Evolutionary conservation across 192 early-diverging fungal genomes (phyloP), one percentile per base, ranked within the genome.

Genomic region (Coemansia umbellata): DNA sequence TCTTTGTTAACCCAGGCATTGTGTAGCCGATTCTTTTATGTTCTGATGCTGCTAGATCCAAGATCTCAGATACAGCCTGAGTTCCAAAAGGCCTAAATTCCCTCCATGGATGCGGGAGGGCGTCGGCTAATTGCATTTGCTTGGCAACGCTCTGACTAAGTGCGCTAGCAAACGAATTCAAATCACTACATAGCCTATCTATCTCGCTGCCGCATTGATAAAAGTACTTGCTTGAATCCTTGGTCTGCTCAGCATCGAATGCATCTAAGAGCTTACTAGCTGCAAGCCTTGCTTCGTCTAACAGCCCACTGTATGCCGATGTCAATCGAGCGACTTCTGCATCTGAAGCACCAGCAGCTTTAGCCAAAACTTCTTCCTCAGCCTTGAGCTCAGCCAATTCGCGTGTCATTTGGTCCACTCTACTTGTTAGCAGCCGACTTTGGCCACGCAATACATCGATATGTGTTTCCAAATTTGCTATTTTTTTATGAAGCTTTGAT

Each of bases 71-170:
- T 3, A 52, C 23, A 27, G 39, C 55, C 6, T 52, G 43, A 3
- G 71, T 30, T 10, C 47, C 47, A 59, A 63, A 55, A 19, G 71
- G 64, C n/a, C 50, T 23, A 37, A 74, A 74, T 27, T 63, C 71
- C 17, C 45, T 66, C 71, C 71, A 74, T 1, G 71, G 71, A 22
- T 55, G 56, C 14, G 71, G 64, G 31, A 74, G 47, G 17, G 39
- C 41, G 24, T 57, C 65, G 11, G 58, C 48, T 5, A 6, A 31
- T n/a, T 27, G 23, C 8, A 60, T 26, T 30, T 47, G 47, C 7
- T 50, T 47, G 18, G 28, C 40, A 2, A 67, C 23, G 9, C 43
- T 42, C 44, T 37, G 41, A 8, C 54, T 51, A 5, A 64, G 37
- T 5, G 19, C 23, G 4, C 50, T 42, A 15, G 66, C 37, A 9